Evolutionary conservation across 2,329 filamentous ascomycete species (phyloP), one percentile per base, ranked within the genome.

Genomic region (Chaetomium globosum): DNA sequence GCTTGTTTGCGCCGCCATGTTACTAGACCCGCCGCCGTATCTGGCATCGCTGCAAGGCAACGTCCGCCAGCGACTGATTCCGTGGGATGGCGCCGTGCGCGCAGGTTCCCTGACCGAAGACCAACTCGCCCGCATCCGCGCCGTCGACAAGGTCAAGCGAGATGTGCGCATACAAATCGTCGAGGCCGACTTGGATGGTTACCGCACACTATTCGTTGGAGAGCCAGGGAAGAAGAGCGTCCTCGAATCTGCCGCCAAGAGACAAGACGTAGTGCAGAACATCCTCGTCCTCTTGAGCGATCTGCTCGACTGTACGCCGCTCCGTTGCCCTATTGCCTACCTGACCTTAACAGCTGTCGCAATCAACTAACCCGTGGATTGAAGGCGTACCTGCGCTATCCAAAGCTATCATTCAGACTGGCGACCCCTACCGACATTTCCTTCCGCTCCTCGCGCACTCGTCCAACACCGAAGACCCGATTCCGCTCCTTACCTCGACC

Each of bases 21-120:
- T 93, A 77, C 87, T 96, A 78, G 93, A 97, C 77, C 90, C 92
- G 72, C 93, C 93, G 66, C 91, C 91, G 66, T 97, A 97, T 79
- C 87, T 87, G 65, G 80, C 81, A 76, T 94, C 92, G 72, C 85
- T 97, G 72, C 93, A 97, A 82, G 96, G 92, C 86, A 98, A 98
- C 83, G 97, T 98, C 77, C 92, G 95, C 76, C 90, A 92, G 75
- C 88, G 95, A 72, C 93, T 93, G 70, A 97, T 99, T 80, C 93
- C 94, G 65, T 99, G 95, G 95, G 94, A 98, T 79, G 94, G 94
- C 74, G 93, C 94, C 74, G 92, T 96, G 71, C 88, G 95, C 78
- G 92, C 92, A 73, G 92, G 93, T 78, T 95, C 92, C 75, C 91
- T 99, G 79, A 96, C 91, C 65, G 94, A 98, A 72, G 89, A 91